Percentiles rank a stretch among this genome's conserved stretches.
Evolutionary conservation across 768 basidiomycete genomes (phyloP).

Genomic region (Termitomyces sp.): DNA sequence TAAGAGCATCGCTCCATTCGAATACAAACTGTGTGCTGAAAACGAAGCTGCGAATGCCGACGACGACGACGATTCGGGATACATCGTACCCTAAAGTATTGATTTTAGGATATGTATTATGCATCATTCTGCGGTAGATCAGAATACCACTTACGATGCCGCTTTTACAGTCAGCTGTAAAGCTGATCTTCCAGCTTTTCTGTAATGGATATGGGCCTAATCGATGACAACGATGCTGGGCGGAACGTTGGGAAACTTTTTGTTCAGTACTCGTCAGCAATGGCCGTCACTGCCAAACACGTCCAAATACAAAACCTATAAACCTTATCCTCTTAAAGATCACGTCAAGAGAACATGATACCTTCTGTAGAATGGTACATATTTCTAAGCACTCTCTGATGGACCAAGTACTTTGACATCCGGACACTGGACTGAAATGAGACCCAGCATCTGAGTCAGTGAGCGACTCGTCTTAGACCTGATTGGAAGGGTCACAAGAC

Average conservation of each 20-base stretch:
- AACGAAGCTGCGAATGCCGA: conserved; percentile 4
- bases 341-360: not conserved
- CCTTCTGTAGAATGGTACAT: not conserved
- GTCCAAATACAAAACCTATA: not conserved
- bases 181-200: not conserved
- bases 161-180: not conserved
- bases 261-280: conserved; percentile 1
- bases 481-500: not conserved
- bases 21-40: conserved; percentile 5
- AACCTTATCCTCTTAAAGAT: not conserved
- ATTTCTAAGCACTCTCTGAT: not conserved
- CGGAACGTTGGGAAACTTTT: conserved; percentile 5
- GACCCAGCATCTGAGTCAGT: not conserved
- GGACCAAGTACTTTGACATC: not conserved
- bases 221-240: conserved; percentile 4
- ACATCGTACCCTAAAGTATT: conserved; percentile 2
- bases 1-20: conserved; percentile 27
- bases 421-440: not conserved
- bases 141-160: not conserved
- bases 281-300: not conserved
- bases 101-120: not conserved
- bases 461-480: not conserved
- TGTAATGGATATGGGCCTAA: not conserved
- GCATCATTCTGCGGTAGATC: not conserved
- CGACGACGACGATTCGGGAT: conserved; percentile 5